Evolutionary conservation across 805 yeast species (phyloP).

Genomic region (Kodamaea restingae): DNA sequence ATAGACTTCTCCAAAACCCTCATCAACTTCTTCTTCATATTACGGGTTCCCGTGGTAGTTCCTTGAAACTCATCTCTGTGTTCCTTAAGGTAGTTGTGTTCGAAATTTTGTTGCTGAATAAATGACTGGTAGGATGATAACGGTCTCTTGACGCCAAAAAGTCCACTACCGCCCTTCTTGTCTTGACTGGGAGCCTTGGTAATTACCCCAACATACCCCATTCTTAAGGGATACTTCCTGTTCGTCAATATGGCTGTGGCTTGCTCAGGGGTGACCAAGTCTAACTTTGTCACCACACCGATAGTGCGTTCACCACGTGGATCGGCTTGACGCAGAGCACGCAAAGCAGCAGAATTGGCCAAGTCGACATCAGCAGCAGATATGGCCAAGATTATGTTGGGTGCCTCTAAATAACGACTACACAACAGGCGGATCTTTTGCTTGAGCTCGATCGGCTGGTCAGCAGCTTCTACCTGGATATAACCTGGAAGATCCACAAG

Average conservation of each 20-base stretch:
- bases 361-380: slow-evolving; percentile 97
- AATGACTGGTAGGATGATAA: slow-evolving; percentile 57
- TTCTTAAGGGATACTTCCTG: slow-evolving; percentile 79
- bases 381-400: slow-evolving; percentile 92
- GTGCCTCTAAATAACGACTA: slow-evolving; percentile 80
- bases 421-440: slow-evolving; percentile 75
- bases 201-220: slow-evolving; percentile 99
- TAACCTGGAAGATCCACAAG: slow-evolving; percentile 96
- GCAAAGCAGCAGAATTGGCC: slow-evolving; percentile 90
- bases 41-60: slow-evolving; percentile 71
- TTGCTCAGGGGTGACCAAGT: slow-evolving; percentile 71
- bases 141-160: slow-evolving; percentile 44
- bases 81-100: slow-evolving; percentile 54
- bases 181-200: slow-evolving; percentile 63
- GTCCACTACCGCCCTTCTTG: slow-evolving; percentile 14
- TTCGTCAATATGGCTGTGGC: slow-evolving; percentile 71
- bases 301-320: slow-evolving; percentile 94
- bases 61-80: slow-evolving; percentile 56
- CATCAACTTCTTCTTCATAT: slow-evolving; percentile 75
- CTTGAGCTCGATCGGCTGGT: slow-evolving; percentile 85
- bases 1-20: slow-evolving; percentile 84
- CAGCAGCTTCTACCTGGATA: slow-evolving; percentile 94
- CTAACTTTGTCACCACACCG: slow-evolving; percentile 93
- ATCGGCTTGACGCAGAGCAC: slow-evolving; percentile 86
- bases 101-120: slow-evolving; percentile 62